Evolutionary conservation across 2,329 filamentous ascomycete genomes (phyloP).

Genomic region (Scytalidium sp.): DNA sequence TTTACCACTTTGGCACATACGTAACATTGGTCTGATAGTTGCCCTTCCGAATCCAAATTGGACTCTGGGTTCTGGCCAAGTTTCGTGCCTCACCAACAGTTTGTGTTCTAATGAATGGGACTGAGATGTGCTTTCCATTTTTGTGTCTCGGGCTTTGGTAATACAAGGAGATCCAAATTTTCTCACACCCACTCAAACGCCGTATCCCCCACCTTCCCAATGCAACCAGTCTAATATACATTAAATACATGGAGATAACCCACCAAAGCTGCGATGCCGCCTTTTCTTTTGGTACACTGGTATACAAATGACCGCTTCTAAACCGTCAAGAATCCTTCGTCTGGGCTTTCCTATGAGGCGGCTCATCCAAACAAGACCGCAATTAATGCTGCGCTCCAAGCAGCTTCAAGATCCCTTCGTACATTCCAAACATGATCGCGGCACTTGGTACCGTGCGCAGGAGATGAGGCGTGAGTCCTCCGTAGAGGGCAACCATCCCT

Average conservation of each 20-base stretch:
- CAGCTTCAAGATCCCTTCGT: slow-evolving; percentile 33
- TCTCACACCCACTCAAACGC: no score
- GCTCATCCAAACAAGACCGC: not conserved
- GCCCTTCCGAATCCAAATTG: no score
- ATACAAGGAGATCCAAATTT: no score
- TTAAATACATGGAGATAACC: not conserved
- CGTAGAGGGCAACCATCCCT: slow-evolving; percentile 81
- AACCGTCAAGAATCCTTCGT: no score
- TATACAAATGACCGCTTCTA: not conserved
- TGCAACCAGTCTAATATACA: not conserved
- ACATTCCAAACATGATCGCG: slow-evolving; percentile 96
- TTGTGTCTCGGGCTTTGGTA: no score
- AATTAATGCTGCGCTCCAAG: slow-evolving; percentile 19
- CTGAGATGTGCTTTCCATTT: no score
- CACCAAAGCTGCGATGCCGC: not conserved
- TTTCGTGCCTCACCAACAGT: no score
- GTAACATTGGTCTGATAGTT: no score
- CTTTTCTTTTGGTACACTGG: not conserved
- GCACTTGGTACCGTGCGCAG: slow-evolving; percentile 88
- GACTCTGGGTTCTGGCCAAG: no score
- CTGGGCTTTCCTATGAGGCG: not conserved
- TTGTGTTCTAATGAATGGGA: no score
- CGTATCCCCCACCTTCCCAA: not conserved
- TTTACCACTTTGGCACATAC: no score
- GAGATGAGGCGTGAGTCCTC: slow-evolving; percentile 87